These are phyloP conservation scores for Alloascoidea africana DNA, from an alignment of 805 yeast genomes.

Conservation along the genomic window DNA sequence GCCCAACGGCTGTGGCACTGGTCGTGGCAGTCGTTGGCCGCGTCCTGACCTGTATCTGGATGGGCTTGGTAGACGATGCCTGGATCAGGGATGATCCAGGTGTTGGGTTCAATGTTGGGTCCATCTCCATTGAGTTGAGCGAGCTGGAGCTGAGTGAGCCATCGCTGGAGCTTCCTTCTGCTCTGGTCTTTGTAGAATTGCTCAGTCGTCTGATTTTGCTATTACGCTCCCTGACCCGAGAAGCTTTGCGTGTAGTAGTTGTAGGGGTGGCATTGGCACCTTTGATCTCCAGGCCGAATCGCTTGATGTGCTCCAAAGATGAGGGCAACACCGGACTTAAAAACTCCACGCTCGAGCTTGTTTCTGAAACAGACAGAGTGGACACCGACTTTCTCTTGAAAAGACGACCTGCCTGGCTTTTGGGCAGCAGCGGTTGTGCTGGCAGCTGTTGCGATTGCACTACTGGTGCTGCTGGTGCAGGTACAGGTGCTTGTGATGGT, in stretches of 20 bases:
- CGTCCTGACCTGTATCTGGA: neutral
- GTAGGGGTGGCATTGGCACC: constrained; percentile 2
- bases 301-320: neutral
- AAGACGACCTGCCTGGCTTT: too few relatives aligned
- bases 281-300: too few relatives aligned
- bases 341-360: constrained; percentile 1
- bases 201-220: neutral
- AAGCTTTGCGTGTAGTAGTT: constrained; percentile 2
- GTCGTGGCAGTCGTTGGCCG: neutral
- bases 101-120: neutral
- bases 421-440: too few relatives aligned
- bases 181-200: too few relatives aligned
- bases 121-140: constrained; percentile 2
- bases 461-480: too few relatives aligned
- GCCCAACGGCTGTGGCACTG: too few relatives aligned
- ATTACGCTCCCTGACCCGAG: neutral
- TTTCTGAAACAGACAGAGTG: neutral
- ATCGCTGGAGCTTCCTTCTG: too few relatives aligned
- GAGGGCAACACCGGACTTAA: neutral
- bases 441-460: too few relatives aligned
- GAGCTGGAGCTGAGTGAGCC: too few relatives aligned
- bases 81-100: neutral
- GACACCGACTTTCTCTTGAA: neutral
- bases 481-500: too few relatives aligned
- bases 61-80: neutral